These are phyloP conservation scores for Vigna mungo DNA, from an alignment of 306 rosid genomes.

Conservation along the genomic window DNA sequence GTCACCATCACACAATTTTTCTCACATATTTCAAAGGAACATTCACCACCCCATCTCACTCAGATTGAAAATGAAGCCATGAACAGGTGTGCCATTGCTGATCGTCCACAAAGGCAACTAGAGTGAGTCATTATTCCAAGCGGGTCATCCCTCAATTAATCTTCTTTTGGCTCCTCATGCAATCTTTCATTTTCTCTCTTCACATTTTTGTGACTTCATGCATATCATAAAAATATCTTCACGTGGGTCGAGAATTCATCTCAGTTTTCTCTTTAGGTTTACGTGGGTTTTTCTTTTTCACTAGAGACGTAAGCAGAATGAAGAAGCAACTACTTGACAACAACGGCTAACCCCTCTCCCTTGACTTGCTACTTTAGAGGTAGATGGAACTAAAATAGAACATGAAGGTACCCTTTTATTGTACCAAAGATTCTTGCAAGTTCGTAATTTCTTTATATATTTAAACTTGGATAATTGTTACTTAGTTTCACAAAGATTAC, in stretches of 20 bases:
- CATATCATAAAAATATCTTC: slow-evolving; percentile 36
- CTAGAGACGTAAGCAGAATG: slow-evolving; percentile 26
- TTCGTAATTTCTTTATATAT: no score
- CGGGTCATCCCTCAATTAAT: slow-evolving; percentile 44
- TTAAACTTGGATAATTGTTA: no score
- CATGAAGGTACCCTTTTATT: not conserved
- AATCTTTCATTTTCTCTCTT: slow-evolving; percentile 40
- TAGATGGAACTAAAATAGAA: not conserved
- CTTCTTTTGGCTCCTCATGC: slow-evolving; percentile 1
- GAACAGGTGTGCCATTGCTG: slow-evolving; percentile 31
- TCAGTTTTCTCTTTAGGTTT: not conserved
- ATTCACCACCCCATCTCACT: slow-evolving; percentile 16
- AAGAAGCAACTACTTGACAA: slow-evolving; percentile 32
- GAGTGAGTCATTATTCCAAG: not conserved
- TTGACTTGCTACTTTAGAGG: not conserved
- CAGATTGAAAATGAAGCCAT: slow-evolving; percentile 27
- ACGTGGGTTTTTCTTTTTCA: slow-evolving; percentile 10
- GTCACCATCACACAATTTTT: not conserved
- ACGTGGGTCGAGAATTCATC: not conserved
- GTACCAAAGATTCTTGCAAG: not conserved
- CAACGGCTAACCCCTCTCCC: slow-evolving; percentile 15
- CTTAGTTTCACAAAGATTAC: no score
- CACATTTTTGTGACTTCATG: not conserved
- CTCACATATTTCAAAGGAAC: not conserved
- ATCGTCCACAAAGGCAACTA: slow-evolving; percentile 15